Evolutionary conservation across 1,284 basidiomycete genomes (phyloP), one percentile per base, ranked within the genome.

Genomic region (Salmacisia buchloeana): DNA sequence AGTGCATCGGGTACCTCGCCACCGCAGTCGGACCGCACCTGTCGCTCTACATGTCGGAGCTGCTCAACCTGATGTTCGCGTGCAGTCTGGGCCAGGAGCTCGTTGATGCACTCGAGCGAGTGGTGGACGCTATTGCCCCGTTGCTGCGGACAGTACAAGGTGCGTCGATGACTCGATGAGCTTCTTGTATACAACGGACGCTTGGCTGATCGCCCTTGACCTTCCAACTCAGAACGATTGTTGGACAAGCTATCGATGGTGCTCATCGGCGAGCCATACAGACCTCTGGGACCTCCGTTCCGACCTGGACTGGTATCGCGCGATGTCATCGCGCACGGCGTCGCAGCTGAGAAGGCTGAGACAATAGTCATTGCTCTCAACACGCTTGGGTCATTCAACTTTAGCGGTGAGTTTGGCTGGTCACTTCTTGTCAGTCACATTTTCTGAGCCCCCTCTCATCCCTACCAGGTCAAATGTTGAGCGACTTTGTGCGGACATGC

Each of bases 1-100:
- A 97, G 83, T 98, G 96, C 80, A 86, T 98, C 58, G 92, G 92
- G 36, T 94, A 97, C 91, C 84, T 98, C 59, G 93, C 94, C 1
- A 87, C 88, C 0, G 92, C 96, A 3, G 93, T 99, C 39, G 96
- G 96, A 0, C 93, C 94, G 1, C 94, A 94, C 77, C 83, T 99
- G 59, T 97, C 96, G 0, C 92, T 94, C 76, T 85, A 96, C 63
- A 85, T 98, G 72, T 96, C 97, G 80, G 96, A 98, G 76, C 89
- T 97, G 70, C 86, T 99, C 35, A 93, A 97, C 78, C 84, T 97
- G 58, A 98, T 98, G 90, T 92, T 98, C 80, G 89, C 88, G 0
- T 96, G 90, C 80, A 94, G 94, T 1, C 83, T 99, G 65, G 94
- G 90, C 73, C 91, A 94, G 65, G 87, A 94, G 10, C 83, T 99